These are phyloP conservation scores for Blyttiomyces sp. DNA, from an alignment of 371 early-diverging fungal genomes.

Conservation along the genomic window DNA sequence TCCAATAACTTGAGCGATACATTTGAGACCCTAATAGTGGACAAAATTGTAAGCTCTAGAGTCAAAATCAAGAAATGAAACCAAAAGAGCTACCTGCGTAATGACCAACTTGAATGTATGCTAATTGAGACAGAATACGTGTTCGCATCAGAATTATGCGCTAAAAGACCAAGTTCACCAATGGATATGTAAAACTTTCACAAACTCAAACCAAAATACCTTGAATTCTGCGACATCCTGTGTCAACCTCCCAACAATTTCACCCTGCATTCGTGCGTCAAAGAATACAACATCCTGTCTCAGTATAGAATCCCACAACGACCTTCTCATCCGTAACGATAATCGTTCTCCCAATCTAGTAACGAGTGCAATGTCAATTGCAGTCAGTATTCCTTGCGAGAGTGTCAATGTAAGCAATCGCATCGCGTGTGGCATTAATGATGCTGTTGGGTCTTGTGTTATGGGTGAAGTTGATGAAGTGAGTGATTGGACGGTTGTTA, in stretches of 20 bases:
- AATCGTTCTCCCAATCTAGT: conserved; percentile 70
- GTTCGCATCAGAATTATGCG: no score
- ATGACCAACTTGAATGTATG: conserved; percentile 63
- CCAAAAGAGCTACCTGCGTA: conserved; percentile 19
- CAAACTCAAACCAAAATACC: background rate
- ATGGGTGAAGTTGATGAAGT: background rate
- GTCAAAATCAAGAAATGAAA: background rate
- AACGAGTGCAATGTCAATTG: conserved; percentile 70
- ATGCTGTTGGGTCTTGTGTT: background rate
- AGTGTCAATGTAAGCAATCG: conserved; percentile 13
- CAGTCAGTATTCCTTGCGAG: conserved; percentile 55
- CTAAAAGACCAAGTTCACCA: no score
- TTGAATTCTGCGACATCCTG: conserved; percentile 73
- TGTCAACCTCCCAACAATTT: conserved; percentile 63
- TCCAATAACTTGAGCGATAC: conserved; percentile 66
- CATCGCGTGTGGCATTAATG: conserved; percentile 10
- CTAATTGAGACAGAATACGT: conserved; percentile 28
- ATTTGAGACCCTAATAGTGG: conserved; percentile 66
- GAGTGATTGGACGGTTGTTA: conserved; percentile 57
- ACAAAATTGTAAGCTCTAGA: no score
- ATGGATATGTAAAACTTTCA: background rate
- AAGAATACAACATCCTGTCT: conserved; percentile 70
- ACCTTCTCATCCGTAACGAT: conserved; percentile 52
- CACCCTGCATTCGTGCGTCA: conserved; percentile 63
- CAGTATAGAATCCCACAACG: conserved; percentile 58